Base-by-base conservation (phyloP, 2,329 filamentous ascomycete species). In the Colletotrichum neosansevieriae region DNA sequence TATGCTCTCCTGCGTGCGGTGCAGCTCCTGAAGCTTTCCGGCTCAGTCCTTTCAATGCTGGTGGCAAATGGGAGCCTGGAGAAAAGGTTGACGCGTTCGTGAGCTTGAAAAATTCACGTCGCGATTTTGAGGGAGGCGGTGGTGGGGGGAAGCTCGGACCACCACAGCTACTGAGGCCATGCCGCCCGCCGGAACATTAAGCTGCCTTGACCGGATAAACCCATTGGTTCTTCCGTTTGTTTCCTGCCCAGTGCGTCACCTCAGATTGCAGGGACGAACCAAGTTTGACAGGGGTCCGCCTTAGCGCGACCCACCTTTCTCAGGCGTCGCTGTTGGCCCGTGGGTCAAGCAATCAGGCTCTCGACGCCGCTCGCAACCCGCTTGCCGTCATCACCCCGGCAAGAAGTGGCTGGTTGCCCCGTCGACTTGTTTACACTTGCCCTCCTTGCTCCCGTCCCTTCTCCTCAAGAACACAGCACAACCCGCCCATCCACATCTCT, bases 351-450 rank as follows among this genome's bases (percentile, higher is more conserved):
- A 42, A 61, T 57, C 36, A 42, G 53, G 38, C 53, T 57, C 50
- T 54, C 34, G 34, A 44, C 53, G 53, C 58, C 47, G 58, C 34
- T 53, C 47, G 58, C 58, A 61, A 53, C 49, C 34, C 49, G 56
- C 57, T 63, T 69, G 67, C 67, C 67, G 63, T 69, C 67, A 69
- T 69, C 67, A 69, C 67, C 67, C 67, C 63, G 57, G 67, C 62
- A 67, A 67, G 57, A 69, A 67, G 67, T 69, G 67, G 67, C 67
- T 69, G 53, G 72, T 73, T 73, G 72, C 72, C 71, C 70, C 54
- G 71, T 70, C 72, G 71, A 73, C 72, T 70, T 73, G 72, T 73
- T 73, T 73, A 73, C 72, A 64, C 63, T 63, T 66, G 67, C 63
- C 51, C 67, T 67, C 63, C 63, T 63, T 69, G 57, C 63, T 63